These are phyloP conservation scores for Sideroxylon spinosum DNA, from an alignment of 179 eudicot species.

Conservation along the genomic window DNA sequence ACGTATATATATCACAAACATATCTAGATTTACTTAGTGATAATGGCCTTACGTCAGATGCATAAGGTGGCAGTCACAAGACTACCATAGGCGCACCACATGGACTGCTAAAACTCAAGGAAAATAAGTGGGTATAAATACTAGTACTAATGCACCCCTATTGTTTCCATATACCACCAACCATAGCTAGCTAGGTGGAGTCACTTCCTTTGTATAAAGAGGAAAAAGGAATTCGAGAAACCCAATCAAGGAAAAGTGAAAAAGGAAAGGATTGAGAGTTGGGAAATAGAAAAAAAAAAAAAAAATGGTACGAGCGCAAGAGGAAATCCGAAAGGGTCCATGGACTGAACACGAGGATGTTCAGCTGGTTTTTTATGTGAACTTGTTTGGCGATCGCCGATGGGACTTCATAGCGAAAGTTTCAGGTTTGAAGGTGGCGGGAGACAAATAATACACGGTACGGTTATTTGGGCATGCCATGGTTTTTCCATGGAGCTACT, in stretches of 20 bases:
- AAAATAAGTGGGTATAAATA: slow-evolving; percentile 39
- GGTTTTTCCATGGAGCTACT: slow-evolving; percentile 23
- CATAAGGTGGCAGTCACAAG: slow-evolving; percentile 36
- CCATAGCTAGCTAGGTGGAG: background rate
- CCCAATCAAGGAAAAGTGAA: background rate
- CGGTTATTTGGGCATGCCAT: slow-evolving; percentile 35
- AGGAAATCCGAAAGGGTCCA: slow-evolving; percentile 56
- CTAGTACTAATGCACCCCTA: slow-evolving; percentile 19
- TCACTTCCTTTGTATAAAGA: background rate
- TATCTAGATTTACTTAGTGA: slow-evolving; percentile 22
- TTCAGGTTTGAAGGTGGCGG: slow-evolving; percentile 99
- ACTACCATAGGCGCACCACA: slow-evolving; percentile 30
- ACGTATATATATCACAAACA: slow-evolving; percentile 11
- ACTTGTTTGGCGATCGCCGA: slow-evolving; percentile 73
- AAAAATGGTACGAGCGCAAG: slow-evolving; percentile 35
- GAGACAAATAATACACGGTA: slow-evolving; percentile 62
- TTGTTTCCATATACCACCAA: slow-evolving; percentile 20
- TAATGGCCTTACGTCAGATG: slow-evolving; percentile 58
- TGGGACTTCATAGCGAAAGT: slow-evolving; percentile 94
- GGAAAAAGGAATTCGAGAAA: background rate
- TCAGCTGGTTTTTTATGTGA: slow-evolving; percentile 66
- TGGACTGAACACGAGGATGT: slow-evolving; percentile 88
- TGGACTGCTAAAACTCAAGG: slow-evolving; percentile 47
- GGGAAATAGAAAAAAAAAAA: background rate
- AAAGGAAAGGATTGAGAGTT: background rate